Evolutionary conservation across 352 stramenopile genomes (phyloP), one percentile per base, ranked within the genome.

Genomic region (Globisporangium paroecandrum): DNA sequence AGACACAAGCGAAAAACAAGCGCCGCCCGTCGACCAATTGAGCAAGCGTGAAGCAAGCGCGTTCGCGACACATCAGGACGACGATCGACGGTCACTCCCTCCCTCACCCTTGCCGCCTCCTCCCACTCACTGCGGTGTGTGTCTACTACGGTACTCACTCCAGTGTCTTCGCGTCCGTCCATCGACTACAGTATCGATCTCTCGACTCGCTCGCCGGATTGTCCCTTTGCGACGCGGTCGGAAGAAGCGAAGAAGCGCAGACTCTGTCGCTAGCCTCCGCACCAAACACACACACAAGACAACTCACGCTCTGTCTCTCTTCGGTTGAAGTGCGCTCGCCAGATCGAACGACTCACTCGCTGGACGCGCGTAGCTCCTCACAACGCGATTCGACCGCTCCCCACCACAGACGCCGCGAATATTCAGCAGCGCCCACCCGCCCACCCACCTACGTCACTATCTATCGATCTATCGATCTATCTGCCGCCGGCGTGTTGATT

Each of bases 291-390:
- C 27, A 32, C 29, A 3, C 62, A 20, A 36, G 22, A 25, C 18
- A 32, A 8, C 24, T 29, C 54, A 59, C 32, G 34, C 13, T 65
- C 56, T 70, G 51, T 65, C 57, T 64, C 57, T 64, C 56, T 34
- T 20, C 57, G 36, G 57, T 64, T 55, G 57, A 65, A 65, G 60
- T 65, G 41, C 29, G 24, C 24, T 27, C 49, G 12, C 29, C 32
- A 47, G 25, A 36, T 38, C 51, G 24, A 58, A 58, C 54, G 27
- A 43, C 27, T 59, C 54, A 13, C 41, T 49, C 41, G 41, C 41
- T n/a, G 41, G 41, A 20, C 41, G 4, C 27, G 43, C 60, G 29
- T 65, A 41, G 41, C 46, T 46, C 12, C 60, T 55, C 60, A 65
- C 46, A 58, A 58, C 20, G 10, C 20, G 20, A 65, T 65, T 65